Base-by-base conservation (phyloP, 2,329 filamentous ascomycete genomes). In the Saccharata proteae region DNA sequence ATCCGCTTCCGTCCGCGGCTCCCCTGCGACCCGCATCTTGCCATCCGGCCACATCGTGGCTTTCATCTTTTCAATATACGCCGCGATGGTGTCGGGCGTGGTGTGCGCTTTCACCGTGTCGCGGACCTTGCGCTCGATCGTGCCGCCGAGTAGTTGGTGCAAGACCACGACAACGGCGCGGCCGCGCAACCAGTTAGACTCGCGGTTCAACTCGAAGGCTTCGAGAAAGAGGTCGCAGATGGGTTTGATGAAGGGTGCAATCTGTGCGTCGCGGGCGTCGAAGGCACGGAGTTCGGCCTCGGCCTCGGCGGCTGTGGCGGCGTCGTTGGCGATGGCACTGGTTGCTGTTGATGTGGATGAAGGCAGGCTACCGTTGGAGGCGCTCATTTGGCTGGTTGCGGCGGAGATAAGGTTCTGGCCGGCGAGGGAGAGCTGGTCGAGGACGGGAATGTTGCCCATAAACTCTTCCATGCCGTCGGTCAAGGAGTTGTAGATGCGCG, bases 401-500 rank as follows among this genome's bases (percentile, higher is more conserved):
- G 81, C 81, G 1, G 80, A 80, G 36, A 90, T 80, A 29, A 96
- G 69, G 46, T 86, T 94, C 51, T 96, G 88, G 0, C 88, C 88
- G 5, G 90, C 86, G 2, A 85, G 71, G 0, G 86, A 93, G 5
- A 98, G 71, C 52, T 96, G 90, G 46, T 98, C 90, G 17, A 98
- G 69, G 0, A 94, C 86, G 2, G 90, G 84, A 25, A 96, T 88
- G 49, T 93, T 96, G 34, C 90, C 90, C 3, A 98, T 64, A 33
- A 98, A 92, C 45, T 98, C 90, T 51, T 98, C 90, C 79, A 98
- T 92, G 19, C 92, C 90, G 49, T 98, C 90, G 1, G 88, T 82
- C 14, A 98, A 88, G 0, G 88, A 96, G 52, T 92, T 92, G 59
- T 96, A 98, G 28, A 98, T 75, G 4, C 90, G 77, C 1, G 83